Conservation (phyloP, 768 basidiomycete species). For the Myochromella boudieri region DNA sequence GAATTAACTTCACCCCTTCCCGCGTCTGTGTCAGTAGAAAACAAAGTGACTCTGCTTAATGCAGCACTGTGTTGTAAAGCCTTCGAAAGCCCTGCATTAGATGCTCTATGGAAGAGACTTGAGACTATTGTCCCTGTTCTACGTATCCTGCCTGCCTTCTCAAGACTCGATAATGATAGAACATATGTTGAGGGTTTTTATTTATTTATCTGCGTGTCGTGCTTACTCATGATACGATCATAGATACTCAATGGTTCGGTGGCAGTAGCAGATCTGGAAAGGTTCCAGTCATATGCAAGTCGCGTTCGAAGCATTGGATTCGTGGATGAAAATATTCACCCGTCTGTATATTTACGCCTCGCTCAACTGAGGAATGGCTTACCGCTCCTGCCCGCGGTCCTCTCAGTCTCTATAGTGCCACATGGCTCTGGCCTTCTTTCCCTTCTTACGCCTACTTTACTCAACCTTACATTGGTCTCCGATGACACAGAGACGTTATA, state of each 20-base stretch:
- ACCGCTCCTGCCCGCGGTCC: slow-evolving; percentile 4
- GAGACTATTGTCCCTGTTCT: slow-evolving; percentile 7
- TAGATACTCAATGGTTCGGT: slow-evolving; percentile 8
- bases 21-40: background rate
- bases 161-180: background rate
- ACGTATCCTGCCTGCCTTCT: slow-evolving; percentile 6
- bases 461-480: background rate
- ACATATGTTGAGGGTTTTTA: background rate
- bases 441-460: slow-evolving; percentile 1
- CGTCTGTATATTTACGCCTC: slow-evolving; percentile 9
- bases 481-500: background rate
- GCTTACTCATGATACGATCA: background rate
- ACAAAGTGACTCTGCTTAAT: background rate
- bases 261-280: slow-evolving; percentile 2
- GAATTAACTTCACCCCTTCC: background rate
- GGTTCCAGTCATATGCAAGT: slow-evolving; percentile 8
- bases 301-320: slow-evolving; percentile 6
- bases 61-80: slow-evolving; percentile 9
- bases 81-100: slow-evolving; percentile 5
- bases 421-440: slow-evolving; percentile 8
- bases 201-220: background rate
- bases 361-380: slow-evolving; percentile 3
- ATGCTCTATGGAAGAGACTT: slow-evolving; percentile 10
- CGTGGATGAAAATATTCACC: slow-evolving; percentile 4
- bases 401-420: background rate